These are phyloP conservation scores for Claviceps sorghi DNA, from an alignment of 2,329 filamentous ascomycete species.

Conservation along the genomic window DNA sequence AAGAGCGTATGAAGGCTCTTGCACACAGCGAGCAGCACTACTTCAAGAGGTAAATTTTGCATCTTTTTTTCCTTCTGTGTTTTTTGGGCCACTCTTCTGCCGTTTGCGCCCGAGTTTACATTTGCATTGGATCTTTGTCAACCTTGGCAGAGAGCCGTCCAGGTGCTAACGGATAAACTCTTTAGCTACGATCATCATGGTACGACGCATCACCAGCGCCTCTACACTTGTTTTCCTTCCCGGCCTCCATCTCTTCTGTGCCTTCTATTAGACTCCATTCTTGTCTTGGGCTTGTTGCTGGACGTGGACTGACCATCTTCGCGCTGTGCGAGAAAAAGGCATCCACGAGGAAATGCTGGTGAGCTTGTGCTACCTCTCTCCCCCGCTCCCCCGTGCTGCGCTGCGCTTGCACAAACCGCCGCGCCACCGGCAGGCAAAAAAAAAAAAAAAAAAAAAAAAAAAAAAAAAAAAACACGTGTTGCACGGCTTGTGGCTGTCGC, in stretches of 20 bases:
- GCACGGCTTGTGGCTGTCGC: neutral
- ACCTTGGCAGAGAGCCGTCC: neutral
- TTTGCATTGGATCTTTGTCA: neutral
- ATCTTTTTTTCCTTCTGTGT: neutral
- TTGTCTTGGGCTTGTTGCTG: neutral
- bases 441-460: neutral
- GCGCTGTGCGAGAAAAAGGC: slow-evolving; percentile 40
- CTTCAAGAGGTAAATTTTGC: slow-evolving; percentile 67
- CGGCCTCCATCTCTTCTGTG: slow-evolving; percentile 14
- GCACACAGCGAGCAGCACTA: slow-evolving; percentile 97
- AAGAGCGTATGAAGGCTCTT: slow-evolving; percentile 54
- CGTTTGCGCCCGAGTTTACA: too few relatives aligned
- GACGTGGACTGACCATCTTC: neutral
- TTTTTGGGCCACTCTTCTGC: neutral
- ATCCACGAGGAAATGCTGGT: slow-evolving; percentile 99
- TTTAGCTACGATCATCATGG: slow-evolving; percentile 93
- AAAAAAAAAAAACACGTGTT: neutral
- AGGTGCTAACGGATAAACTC: neutral
- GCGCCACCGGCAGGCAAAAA: neutral
- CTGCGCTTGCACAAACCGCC: neutral
- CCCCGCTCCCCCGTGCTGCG: slow-evolving; percentile 1
- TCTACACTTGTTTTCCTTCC: slow-evolving; percentile 6
- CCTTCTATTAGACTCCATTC: neutral
- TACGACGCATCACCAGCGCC: slow-evolving; percentile 24
- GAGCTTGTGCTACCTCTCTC: slow-evolving; percentile 27